phyloP scores from a whole-genome alignment of 2,329 filamentous ascomycete species.

The Didymella sp. region DNA sequence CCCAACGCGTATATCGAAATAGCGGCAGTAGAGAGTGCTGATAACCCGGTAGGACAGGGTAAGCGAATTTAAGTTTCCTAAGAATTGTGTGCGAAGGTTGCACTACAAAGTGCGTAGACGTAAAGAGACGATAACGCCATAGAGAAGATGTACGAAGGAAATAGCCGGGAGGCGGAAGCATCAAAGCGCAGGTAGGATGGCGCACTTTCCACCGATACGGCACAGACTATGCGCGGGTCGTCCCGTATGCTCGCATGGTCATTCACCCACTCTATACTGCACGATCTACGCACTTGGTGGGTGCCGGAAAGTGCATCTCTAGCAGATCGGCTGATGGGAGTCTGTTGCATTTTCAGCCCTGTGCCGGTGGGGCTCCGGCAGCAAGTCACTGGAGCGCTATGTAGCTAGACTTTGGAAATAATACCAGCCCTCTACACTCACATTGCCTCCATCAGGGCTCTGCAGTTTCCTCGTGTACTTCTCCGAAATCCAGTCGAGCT shows the following conservation, averaged over 20 bases:
- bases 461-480: not conserved
- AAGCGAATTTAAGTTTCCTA: too few species aligned
- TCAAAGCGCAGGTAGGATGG: too few species aligned
- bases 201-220: too few species aligned
- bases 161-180: too few species aligned
- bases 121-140: too few species aligned
- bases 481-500: not conserved
- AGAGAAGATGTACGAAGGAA: too few species aligned
- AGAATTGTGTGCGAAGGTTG: too few species aligned
- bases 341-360: not conserved
- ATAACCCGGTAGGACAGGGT: too few species aligned
- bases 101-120: too few species aligned
- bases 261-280: not conserved
- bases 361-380: not conserved
- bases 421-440: not conserved
- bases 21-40: too few species aligned
- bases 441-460: not conserved
- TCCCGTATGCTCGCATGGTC: conserved; percentile 11
- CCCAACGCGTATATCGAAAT: too few species aligned
- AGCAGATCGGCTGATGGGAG: not conserved
- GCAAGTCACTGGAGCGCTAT: not conserved
- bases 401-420: not conserved
- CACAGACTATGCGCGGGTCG: too few species aligned
- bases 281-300: conserved; percentile 12
- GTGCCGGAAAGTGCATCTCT: not conserved